Evolutionary conservation across 805 yeast genomes (phyloP).

Genomic region (Blastobotrys attinorum): DNA sequence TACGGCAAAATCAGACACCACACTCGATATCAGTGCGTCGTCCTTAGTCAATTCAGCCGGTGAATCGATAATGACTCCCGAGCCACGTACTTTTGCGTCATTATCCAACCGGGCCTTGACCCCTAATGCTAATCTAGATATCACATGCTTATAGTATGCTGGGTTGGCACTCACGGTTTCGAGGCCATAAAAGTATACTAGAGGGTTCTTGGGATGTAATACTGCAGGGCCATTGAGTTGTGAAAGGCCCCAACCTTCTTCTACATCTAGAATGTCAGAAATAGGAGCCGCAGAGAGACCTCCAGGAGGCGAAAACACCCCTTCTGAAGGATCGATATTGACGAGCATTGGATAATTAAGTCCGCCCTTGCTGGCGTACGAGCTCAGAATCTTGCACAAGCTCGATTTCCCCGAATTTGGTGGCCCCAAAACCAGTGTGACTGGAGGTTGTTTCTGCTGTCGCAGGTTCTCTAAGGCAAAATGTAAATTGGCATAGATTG

Average conservation of each 20-base stretch:
- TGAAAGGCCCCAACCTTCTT: constrained; percentile 67
- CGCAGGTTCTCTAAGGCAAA: constrained; percentile 62
- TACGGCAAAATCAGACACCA: constrained; percentile 53
- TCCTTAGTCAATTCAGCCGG: constrained; percentile 37
- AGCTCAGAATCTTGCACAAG: constrained; percentile 54
- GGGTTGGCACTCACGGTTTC: constrained; percentile 51
- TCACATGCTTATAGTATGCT: constrained; percentile 43
- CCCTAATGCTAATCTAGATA: constrained; percentile 43
- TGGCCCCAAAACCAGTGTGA: constrained; percentile 69
- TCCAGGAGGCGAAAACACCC: constrained; percentile 75
- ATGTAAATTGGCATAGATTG: constrained; percentile 58
- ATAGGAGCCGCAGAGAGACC: constrained; percentile 76
- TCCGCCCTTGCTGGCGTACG: constrained; percentile 72
- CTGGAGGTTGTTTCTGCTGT: constrained; percentile 31
- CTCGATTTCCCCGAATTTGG: constrained; percentile 72
- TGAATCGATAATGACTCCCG: constrained; percentile 69
- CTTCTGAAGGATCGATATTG: constrained; percentile 68
- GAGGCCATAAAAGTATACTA: constrained; percentile 74
- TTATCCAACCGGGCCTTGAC: constrained; percentile 40
- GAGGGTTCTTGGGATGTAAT: constrained; percentile 75
- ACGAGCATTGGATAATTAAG: constrained; percentile 59
- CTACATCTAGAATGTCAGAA: constrained; percentile 72
- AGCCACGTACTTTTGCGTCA: constrained; percentile 35
- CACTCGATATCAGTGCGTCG: constrained; percentile 40
- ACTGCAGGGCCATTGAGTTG: constrained; percentile 44